Conservation (phyloP, 2,329 filamentous ascomycete species). For the Fusarium ramigenum region DNA sequence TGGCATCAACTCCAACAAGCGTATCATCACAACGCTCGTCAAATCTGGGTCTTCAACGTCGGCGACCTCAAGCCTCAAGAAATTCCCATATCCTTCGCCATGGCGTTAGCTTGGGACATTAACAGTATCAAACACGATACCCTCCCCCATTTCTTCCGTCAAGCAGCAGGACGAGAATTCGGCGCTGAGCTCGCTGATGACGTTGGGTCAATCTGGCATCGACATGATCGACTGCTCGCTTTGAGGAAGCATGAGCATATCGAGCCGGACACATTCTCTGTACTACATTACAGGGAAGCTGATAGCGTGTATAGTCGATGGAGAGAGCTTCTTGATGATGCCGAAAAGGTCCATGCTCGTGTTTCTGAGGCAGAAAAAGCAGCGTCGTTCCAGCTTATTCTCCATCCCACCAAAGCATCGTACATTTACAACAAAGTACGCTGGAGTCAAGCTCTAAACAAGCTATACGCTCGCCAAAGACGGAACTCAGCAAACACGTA, state of each 20-base stretch:
- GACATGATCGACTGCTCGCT: constrained; percentile 56
- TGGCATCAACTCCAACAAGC: constrained; percentile 66
- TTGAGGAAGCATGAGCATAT: constrained; percentile 68
- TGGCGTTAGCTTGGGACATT: constrained; percentile 67
- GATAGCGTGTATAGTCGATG: constrained; percentile 60
- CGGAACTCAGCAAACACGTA: constrained; percentile 62
- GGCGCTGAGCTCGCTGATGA: constrained; percentile 52
- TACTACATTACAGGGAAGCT: constrained; percentile 68
- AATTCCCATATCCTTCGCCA: constrained; percentile 63
- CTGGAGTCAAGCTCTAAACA: constrained; percentile 56
- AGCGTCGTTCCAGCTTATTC: constrained; percentile 66
- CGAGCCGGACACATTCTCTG: constrained; percentile 62
- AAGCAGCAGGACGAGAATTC: constrained; percentile 61
- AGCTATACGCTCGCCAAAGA: constrained; percentile 61
- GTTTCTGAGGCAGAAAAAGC: constrained; percentile 55
- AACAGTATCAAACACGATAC: constrained; percentile 51
- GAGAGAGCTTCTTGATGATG: constrained; percentile 54
- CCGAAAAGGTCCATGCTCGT: constrained; percentile 53
- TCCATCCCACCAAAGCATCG: constrained; percentile 66
- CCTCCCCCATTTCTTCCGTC: constrained; percentile 55
- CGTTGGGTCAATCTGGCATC: constrained; percentile 58
- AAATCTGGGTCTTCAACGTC: constrained; percentile 71
- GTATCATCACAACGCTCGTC: constrained; percentile 56
- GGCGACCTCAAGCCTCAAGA: constrained; percentile 69
- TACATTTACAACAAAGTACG: constrained; percentile 59